These are phyloP conservation scores for Taphrina confusa DNA, from an alignment of 1,139 yeast genomes.

Conservation along the genomic window DNA sequence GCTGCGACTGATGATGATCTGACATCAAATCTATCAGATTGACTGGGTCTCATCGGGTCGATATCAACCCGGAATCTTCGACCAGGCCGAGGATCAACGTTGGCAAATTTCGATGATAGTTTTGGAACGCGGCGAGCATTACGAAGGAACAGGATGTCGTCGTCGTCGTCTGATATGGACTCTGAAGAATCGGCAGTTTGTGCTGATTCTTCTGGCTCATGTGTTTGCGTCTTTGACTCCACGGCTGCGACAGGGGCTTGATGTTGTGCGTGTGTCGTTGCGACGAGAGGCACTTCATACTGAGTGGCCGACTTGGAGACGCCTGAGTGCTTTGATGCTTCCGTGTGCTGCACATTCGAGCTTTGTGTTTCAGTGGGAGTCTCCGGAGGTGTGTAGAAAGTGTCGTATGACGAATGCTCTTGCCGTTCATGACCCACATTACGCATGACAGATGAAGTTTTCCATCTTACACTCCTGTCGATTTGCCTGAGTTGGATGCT, in stretches of 20 bases:
- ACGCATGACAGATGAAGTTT: constrained; percentile 20
- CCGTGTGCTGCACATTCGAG: too few relatives aligned
- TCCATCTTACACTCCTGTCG: constrained; percentile 18
- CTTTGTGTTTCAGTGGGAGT: too few relatives aligned
- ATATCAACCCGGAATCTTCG: background rate
- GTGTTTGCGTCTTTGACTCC: too few relatives aligned
- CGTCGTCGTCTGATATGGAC: background rate
- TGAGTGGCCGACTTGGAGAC: too few relatives aligned
- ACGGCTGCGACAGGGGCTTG: too few relatives aligned
- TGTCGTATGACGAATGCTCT: background rate
- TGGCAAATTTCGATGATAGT: background rate
- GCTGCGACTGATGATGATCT: background rate
- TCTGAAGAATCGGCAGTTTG: too few relatives aligned
- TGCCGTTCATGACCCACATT: constrained; percentile 12
- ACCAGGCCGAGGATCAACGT: background rate
- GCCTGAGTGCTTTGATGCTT: too few relatives aligned
- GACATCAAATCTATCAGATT: constrained; percentile 16
- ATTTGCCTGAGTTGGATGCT: constrained; percentile 1
- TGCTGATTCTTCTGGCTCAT: too few relatives aligned
- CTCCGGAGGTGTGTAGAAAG: background rate
- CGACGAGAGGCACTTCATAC: too few relatives aligned
- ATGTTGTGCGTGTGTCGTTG: too few relatives aligned
- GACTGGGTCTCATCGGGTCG: constrained; percentile 7
- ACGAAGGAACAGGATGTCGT: constrained; percentile 7
- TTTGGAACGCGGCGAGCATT: constrained; percentile 3